Percentiles rank a stretch among this genome's conserved stretches.
phyloP scores from a whole-genome alignment of 768 basidiomycete genomes.

The Macrolepiota albuminosa region DNA sequence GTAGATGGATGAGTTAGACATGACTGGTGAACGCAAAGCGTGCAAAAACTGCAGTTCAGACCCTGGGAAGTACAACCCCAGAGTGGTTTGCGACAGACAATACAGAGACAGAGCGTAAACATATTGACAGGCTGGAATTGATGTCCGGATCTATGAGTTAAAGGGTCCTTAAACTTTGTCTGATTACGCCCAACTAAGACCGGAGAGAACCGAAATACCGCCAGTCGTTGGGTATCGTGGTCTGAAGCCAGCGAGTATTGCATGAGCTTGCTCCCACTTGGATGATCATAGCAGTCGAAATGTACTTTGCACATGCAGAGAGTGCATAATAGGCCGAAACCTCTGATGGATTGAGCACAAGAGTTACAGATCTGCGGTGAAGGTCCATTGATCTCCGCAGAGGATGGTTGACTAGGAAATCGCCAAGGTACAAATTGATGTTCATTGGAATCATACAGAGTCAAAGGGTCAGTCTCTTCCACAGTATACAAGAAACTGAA shows the following conservation, averaged over 20 bases:
- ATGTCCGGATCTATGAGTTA: conserved; percentile 36
- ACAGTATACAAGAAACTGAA: conserved; percentile 34
- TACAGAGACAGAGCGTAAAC: conserved; percentile 72
- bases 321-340: conserved; percentile 71
- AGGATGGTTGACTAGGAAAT: conserved; percentile 27
- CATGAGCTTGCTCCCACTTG: conserved; percentile 53
- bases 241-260: conserved; percentile 48
- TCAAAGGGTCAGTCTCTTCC: conserved; percentile 10
- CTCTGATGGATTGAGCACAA: conserved; percentile 50
- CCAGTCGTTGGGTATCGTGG: conserved; percentile 46
- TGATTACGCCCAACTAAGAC: conserved; percentile 29
- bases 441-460: conserved; percentile 24
- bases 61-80: conserved; percentile 71
- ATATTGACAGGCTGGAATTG: conserved; percentile 55
- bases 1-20: conserved; percentile 33
- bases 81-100: conserved; percentile 60
- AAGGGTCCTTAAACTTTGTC: conserved; percentile 13
- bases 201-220: conserved; percentile 58
- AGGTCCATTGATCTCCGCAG: conserved; percentile 23
- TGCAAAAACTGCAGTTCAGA: conserved; percentile 58
- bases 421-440: conserved; percentile 75
- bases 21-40: conserved; percentile 50
- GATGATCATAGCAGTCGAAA: conserved; percentile 74
- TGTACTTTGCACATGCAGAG: conserved; percentile 69
- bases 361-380: conserved; percentile 47